phyloP scores from a whole-genome alignment of 2,329 filamentous ascomycete species.

The Cladosporium sphaerospermum region DNA sequence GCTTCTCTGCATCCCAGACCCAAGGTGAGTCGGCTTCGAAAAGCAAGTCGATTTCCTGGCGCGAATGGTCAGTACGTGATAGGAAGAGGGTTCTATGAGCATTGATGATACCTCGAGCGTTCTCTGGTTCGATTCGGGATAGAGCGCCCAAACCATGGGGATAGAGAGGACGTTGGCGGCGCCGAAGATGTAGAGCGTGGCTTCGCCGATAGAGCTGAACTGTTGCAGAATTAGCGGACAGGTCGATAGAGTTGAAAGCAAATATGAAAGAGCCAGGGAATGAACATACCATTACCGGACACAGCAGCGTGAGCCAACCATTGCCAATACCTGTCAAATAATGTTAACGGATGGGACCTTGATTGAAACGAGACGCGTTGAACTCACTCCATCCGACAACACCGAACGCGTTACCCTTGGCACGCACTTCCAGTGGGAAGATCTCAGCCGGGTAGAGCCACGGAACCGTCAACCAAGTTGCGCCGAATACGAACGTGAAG shows the following conservation, averaged over 20 bases:
- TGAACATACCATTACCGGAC: constrained; percentile 43
- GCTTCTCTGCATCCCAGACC: constrained; percentile 65
- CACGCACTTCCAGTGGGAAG: constrained; percentile 35
- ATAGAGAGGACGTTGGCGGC: constrained; percentile 60
- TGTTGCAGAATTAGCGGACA: neutral
- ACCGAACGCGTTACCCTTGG: constrained; percentile 15
- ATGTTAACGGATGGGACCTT: neutral
- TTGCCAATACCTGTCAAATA: neutral
- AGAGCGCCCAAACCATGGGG: constrained; percentile 65
- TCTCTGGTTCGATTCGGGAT: constrained; percentile 65
- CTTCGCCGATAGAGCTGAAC: constrained; percentile 51
- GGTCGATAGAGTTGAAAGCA: neutral
- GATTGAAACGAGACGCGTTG: neutral
- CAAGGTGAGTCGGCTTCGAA: constrained; percentile 62
- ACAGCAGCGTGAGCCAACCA: constrained; percentile 32
- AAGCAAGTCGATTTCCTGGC: constrained; percentile 63
- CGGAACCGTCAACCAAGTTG: constrained; percentile 54
- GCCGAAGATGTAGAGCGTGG: constrained; percentile 69
- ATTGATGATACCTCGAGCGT: constrained; percentile 49
- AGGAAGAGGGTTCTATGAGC: no score
- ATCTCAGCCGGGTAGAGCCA: constrained; percentile 37
- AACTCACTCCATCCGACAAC: constrained; percentile 11
- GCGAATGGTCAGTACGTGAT: no score
- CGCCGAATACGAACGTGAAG: constrained; percentile 59
- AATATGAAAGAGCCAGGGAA: neutral